Evolutionary conservation across 352 stramenopile genomes (phyloP), one percentile per base, ranked within the genome.

Genomic region (Phytopythium mirpurense): DNA sequence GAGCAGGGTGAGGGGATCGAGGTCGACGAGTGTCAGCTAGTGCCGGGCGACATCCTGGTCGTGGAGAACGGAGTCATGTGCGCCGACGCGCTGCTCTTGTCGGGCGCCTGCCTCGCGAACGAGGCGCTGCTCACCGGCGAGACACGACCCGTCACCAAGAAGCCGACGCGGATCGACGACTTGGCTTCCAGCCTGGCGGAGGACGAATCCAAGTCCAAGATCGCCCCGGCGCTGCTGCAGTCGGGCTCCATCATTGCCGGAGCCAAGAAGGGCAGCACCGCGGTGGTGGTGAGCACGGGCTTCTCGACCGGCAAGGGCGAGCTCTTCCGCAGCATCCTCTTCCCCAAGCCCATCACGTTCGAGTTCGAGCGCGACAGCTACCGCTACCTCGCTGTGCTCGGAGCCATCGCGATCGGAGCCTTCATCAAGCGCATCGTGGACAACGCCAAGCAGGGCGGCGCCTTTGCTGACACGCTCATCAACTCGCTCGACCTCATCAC

Each of bases 281-380:
- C 60, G 15, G 68, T 90, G 11, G 77, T 90, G 24, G 43, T 83
- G 0, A 69, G 62, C 18, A 87, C 77, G 16, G 72, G 74, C 21
- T 85, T 86, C 31, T 79, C 64, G 15, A 88, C 79, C 1, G 55
- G 54, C 16, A 86, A 86, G 29, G 79, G 79, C 32, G 70, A 90
- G 52, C 62, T 90, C 3, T 81, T 88, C 49, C 79, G 68, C 10
- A 70, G 57, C 27, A 90, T 90, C 41, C 27, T 90, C 1, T 88
- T 78, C 56, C 79, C 79, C 2, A 70, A 76, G 36, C 46, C 41
- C 5, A 69, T 88, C 40, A 60, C 54, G 7, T 88, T 90, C 41
- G 60, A 78, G 58, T 81, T 87, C 46, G 77, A 87, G 46, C 70
- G 66, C 3, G 78, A 90, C 57, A 83, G 76, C 57, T 90, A 90